phyloP scores from a whole-genome alignment of 2,329 filamentous ascomycete species.

The Epichloe sylvatica region DNA sequence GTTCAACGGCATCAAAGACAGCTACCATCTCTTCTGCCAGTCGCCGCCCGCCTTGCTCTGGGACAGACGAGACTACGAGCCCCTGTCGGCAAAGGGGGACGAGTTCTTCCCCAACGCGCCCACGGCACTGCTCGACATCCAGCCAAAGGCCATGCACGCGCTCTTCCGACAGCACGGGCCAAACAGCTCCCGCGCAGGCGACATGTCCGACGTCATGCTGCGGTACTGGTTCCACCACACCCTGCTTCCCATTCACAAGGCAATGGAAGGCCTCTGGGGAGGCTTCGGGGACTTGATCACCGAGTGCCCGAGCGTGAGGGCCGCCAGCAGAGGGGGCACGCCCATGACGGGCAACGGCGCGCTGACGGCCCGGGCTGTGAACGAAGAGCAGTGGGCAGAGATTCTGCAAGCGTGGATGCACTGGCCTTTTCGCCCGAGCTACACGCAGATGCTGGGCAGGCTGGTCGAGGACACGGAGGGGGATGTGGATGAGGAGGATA shows the following conservation, averaged over 20 bases:
- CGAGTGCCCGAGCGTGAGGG: conserved; percentile 33
- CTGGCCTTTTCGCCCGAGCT: conserved; percentile 50
- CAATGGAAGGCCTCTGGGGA: conserved; percentile 41
- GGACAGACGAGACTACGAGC: conserved; percentile 60
- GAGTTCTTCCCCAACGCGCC: conserved; percentile 55
- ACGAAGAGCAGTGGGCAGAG: conserved; percentile 40
- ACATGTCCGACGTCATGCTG: conserved; percentile 37
- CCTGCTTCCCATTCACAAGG: conserved; percentile 28
- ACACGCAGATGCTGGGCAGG: conserved; percentile 33
- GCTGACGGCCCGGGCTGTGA: conserved; percentile 35
- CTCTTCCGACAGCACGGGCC: conserved; percentile 33
- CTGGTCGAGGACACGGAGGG: conserved; percentile 17
- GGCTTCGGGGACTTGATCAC: conserved; percentile 42
- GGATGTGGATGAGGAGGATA: conserved; percentile 15
- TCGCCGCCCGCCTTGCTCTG: conserved; percentile 43
- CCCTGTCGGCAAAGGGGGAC: conserved; percentile 38
- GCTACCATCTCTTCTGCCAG: conserved; percentile 36
- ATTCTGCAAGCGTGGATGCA: conserved; percentile 45
- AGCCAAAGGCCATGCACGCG: conserved; percentile 41
- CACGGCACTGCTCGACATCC: conserved; percentile 50
- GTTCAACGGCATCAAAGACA: conserved; percentile 34
- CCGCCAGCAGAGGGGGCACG: conserved; percentile 34
- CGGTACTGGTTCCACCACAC: conserved; percentile 28
- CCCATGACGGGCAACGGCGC: conserved; percentile 24
- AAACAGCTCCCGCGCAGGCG: conserved; percentile 26